Evolutionary conservation across 495 filamentous ascomycete species (phyloP).

Genomic region (Penicillium flavigenum): DNA sequence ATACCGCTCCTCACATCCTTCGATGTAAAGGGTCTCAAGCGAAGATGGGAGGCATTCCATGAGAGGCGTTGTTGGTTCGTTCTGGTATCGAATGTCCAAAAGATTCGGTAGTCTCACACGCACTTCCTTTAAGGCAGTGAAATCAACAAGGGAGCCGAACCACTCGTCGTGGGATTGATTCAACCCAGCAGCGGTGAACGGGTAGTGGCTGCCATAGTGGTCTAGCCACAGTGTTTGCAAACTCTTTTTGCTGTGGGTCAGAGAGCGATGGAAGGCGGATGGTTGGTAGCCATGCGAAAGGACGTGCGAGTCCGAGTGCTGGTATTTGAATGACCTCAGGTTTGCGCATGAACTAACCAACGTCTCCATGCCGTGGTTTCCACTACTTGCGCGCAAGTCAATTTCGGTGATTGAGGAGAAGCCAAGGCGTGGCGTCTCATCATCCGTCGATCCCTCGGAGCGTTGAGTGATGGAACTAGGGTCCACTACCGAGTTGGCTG

Average conservation of each 20-base stretch:
- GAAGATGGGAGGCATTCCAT: constrained; percentile 30
- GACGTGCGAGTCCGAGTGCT: constrained; percentile 36
- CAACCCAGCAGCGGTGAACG: constrained; percentile 33
- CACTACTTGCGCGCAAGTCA: constrained; percentile 32
- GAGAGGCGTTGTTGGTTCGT: constrained; percentile 26
- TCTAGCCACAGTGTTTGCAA: constrained; percentile 39
- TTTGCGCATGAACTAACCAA: constrained; percentile 27
- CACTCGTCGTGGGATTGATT: constrained; percentile 40
- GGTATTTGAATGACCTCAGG: constrained; percentile 38
- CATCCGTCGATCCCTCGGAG: not conserved
- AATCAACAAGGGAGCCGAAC: constrained; percentile 35
- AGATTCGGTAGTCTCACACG: constrained; percentile 39
- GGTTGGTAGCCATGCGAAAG: constrained; percentile 32
- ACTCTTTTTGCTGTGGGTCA: constrained; percentile 28
- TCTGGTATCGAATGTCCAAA: constrained; percentile 32
- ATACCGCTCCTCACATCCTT: constrained; percentile 34
- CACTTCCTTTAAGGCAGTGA: constrained; percentile 33
- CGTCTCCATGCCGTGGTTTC: constrained; percentile 28
- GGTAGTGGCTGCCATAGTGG: constrained; percentile 31
- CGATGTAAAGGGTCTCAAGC: constrained; percentile 33
- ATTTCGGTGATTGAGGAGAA: constrained; percentile 30
- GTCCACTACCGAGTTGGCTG: constrained; percentile 34
- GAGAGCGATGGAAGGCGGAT: constrained; percentile 28
- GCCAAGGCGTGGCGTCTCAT: not conserved
- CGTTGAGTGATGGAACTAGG: constrained; percentile 7